Evolutionary conservation across 2,329 filamentous ascomycete species (phyloP).

Genomic region (Didymella segeticola): DNA sequence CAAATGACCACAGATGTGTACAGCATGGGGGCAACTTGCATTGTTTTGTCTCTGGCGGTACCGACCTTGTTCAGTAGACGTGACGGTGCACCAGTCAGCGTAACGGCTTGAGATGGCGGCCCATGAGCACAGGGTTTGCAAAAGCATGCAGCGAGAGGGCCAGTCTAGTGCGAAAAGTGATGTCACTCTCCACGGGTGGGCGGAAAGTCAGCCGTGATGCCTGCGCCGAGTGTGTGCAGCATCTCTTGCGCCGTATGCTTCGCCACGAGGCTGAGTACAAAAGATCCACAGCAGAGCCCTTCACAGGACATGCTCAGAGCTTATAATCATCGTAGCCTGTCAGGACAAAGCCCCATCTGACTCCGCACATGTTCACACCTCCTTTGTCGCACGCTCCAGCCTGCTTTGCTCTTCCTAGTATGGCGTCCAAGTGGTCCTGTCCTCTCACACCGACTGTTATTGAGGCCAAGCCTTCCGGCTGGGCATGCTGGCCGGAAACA

Average conservation of each 20-base stretch:
- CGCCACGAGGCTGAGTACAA: not conserved
- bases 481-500: conserved; percentile 40
- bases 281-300: not conserved
- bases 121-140: not conserved
- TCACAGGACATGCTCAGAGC: conserved; percentile 21
- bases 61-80: not conserved
- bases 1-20: not conserved
- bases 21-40: no score
- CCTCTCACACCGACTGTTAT: conserved; percentile 51
- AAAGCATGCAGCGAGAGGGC: not conserved
- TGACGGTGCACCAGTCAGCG: not conserved
- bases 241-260: not conserved
- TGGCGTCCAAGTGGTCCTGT: conserved; percentile 38
- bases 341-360: conserved; percentile 48
- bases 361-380: conserved; percentile 48
- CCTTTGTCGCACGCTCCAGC: conserved; percentile 42
- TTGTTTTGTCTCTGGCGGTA: not conserved
- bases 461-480: conserved; percentile 47
- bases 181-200: no score
- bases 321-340: conserved; percentile 27
- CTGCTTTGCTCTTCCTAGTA: conserved; percentile 41
- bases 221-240: not conserved
- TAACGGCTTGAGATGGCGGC: not conserved
- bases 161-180: not conserved
- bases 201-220: not conserved